Percentiles rank a stretch among this genome's conserved stretches.
These are phyloP conservation scores for Tricholoma furcatifolium DNA, from an alignment of 768 basidiomycete genomes.

Conservation along the genomic window DNA sequence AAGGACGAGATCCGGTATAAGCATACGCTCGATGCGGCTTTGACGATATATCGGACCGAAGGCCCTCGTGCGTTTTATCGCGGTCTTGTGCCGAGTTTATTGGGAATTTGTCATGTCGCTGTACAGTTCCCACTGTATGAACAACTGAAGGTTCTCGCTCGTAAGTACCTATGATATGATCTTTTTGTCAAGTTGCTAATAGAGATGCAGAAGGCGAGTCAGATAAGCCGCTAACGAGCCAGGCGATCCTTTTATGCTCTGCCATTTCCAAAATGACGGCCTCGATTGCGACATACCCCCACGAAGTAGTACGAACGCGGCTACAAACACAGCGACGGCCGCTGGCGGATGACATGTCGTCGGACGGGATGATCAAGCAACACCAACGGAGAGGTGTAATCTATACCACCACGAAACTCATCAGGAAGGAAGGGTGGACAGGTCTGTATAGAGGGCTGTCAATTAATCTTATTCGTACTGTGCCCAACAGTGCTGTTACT, in stretches of 20 bases:
- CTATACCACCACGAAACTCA: constrained; percentile 69
- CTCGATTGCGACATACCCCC: constrained; percentile 93
- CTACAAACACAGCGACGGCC: constrained; percentile 83
- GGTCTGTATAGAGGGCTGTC: constrained; percentile 92
- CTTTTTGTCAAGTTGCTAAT: constrained; percentile 4
- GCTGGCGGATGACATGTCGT: constrained; percentile 55
- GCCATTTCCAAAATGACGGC: constrained; percentile 96
- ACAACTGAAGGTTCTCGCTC: constrained; percentile 79
- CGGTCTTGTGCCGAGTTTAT: constrained; percentile 86
- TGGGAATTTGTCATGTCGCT: constrained; percentile 93
- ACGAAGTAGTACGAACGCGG: constrained; percentile 98
- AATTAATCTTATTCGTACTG: constrained; percentile 92
- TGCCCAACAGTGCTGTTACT: constrained; percentile 95
- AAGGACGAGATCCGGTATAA: constrained; percentile 76
- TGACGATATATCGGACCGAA: constrained; percentile 88
- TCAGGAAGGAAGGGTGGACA: constrained; percentile 81
- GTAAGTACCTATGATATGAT: constrained; percentile 49
- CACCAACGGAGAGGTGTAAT: constrained; percentile 65
- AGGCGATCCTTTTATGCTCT: constrained; percentile 83
- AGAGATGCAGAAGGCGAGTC: constrained; percentile 40
- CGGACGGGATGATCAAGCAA: constrained; percentile 58
- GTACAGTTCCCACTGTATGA: constrained; percentile 99
- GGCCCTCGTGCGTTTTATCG: constrained; percentile 90
- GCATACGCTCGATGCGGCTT: constrained; percentile 87
- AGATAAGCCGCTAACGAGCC: constrained; percentile 49